Conservation (phyloP, 441 rosid species). For the Populus hybrid region DNA sequence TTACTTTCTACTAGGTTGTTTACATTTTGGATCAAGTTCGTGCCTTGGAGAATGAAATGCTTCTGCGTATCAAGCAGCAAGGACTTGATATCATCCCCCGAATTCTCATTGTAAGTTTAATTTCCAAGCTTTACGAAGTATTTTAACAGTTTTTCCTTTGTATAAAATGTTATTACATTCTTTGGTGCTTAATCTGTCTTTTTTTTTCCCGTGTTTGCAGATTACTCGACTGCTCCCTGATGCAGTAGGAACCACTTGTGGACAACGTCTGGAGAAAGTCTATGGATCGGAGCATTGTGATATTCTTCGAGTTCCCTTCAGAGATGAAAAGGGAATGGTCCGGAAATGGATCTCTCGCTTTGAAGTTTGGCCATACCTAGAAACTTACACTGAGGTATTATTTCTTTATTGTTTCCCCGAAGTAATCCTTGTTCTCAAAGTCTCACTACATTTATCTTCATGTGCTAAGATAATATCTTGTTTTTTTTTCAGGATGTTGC, state of each 20-base stretch:
- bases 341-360: conserved; percentile 95
- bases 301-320: conserved; percentile 90
- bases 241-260: conserved; percentile 95
- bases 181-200: conserved; percentile 15
- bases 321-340: conserved; percentile 79
- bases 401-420: neutral
- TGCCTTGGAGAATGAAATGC: conserved; percentile 87
- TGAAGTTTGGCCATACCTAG: conserved; percentile 98
- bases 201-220: conserved; percentile 31
- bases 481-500: conserved; percentile 69
- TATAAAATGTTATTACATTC: neutral
- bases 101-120: conserved; percentile 73
- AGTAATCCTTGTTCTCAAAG: neutral
- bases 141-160: neutral
- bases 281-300: conserved; percentile 72
- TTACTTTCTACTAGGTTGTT: conserved; percentile 53
- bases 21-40: conserved; percentile 98
- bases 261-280: conserved; percentile 90
- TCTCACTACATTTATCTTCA: neutral
- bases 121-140: neutral
- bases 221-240: conserved; percentile 92
- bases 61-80: conserved; percentile 81
- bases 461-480: neutral
- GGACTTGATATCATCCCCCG: conserved; percentile 87
- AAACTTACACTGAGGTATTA: conserved; percentile 84